These are phyloP conservation scores for Thielaviopsis euricoi DNA, from an alignment of 2,329 filamentous ascomycete genomes.

Conservation along the genomic window DNA sequence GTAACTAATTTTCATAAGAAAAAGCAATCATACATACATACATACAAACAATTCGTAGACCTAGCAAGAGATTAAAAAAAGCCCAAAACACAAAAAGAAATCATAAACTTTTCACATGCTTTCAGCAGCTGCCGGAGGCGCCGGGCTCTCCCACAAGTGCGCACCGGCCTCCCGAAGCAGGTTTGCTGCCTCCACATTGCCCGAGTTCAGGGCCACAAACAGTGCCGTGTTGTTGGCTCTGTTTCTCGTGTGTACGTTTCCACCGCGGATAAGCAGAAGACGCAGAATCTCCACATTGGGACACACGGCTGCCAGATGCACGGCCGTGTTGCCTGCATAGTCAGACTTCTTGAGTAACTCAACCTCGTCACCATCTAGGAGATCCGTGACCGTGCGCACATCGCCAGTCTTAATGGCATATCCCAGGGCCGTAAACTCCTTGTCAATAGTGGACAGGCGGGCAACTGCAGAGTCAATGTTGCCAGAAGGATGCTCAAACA, in stretches of 20 bases:
- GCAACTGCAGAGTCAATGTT: constrained; percentile 26
- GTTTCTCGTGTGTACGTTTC: constrained; percentile 52
- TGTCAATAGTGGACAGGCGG: constrained; percentile 31
- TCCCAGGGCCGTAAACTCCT: constrained; percentile 60
- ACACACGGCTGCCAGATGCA: constrained; percentile 40
- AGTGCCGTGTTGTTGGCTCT: constrained; percentile 49
- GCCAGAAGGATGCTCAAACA: constrained; percentile 58
- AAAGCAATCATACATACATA: neutral
- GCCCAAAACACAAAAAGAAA: neutral
- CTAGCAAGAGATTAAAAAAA: neutral
- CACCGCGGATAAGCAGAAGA: constrained; percentile 42
- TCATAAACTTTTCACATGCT: neutral
- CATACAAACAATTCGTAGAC: neutral
- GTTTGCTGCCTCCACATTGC: constrained; percentile 34
- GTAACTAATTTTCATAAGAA: neutral
- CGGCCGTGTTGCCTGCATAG: constrained; percentile 63
- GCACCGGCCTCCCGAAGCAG: constrained; percentile 43
- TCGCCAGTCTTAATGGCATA: constrained; percentile 66
- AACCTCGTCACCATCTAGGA: constrained; percentile 47
- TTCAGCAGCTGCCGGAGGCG: constrained; percentile 14
- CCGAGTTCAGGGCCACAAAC: constrained; percentile 43
- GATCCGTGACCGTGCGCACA: constrained; percentile 44
- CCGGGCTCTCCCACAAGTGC: constrained; percentile 32
- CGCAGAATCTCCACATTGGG: constrained; percentile 38
- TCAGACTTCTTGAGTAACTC: constrained; percentile 59